Conservation (phyloP, 495 filamentous ascomycete genomes). For the Cudoniella acicularis region DNA sequence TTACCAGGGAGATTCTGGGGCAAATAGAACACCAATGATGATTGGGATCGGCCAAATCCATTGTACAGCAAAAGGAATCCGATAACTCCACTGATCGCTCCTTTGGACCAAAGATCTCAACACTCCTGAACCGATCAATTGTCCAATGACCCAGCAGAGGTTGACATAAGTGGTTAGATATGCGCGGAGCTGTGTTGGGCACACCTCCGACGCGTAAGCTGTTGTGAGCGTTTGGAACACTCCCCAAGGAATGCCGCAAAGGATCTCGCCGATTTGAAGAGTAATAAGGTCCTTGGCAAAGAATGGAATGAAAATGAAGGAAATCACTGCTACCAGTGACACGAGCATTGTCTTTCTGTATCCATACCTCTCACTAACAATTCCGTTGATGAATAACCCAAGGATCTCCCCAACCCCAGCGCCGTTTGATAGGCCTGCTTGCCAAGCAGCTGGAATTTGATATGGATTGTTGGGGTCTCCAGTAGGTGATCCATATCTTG, state of each 20-base stretch:
- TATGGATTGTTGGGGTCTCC: conserved; percentile 38
- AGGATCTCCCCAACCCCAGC: conserved; percentile 44
- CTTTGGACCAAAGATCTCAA: conserved; percentile 40
- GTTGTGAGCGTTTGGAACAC: conserved; percentile 76
- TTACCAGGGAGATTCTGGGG: conserved; percentile 71
- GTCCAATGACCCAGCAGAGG: conserved; percentile 63
- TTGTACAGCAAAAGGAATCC: conserved; percentile 64
- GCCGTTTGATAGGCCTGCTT: conserved; percentile 42
- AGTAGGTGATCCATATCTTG: conserved; percentile 51
- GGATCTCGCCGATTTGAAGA: conserved; percentile 69
- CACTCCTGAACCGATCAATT: conserved; percentile 58
- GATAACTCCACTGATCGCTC: conserved; percentile 50
- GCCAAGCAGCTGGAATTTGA: conserved; percentile 42
- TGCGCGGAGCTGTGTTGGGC: conserved; percentile 64
- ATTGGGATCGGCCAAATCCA: conserved; percentile 84
- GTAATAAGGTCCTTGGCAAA: conserved; percentile 65
- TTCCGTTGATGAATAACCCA: conserved; percentile 41
- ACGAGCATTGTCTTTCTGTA: conserved; percentile 66
- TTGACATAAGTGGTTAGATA: conserved; percentile 79
- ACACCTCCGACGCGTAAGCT: conserved; percentile 78
- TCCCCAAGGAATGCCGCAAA: conserved; percentile 71
- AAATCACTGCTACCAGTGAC: conserved; percentile 57
- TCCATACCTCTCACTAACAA: conserved; percentile 44
- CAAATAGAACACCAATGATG: conserved; percentile 63
- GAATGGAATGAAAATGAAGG: conserved; percentile 73